Evolutionary conservation across 139 green algal genomes (phyloP), one percentile per base, ranked within the genome.

Genomic region (Auxenochlorella pyrenoidosa): DNA sequence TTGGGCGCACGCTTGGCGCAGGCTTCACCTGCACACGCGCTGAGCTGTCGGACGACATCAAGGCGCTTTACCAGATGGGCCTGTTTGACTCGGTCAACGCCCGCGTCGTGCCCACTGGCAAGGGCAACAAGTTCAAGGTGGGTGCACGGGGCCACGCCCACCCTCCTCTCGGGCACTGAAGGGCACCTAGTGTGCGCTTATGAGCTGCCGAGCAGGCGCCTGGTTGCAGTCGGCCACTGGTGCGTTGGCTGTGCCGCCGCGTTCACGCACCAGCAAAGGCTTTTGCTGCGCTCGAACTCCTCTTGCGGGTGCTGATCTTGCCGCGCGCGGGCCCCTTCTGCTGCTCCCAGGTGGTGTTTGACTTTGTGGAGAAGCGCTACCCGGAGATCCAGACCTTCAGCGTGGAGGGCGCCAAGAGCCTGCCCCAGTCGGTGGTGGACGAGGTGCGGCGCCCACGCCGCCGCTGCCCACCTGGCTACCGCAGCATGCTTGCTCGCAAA

Each of bases 31-130:
- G 86, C 89, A 90, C 73, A 15, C 87, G 88, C 10, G 41, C 58
- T 16, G 87, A 93, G 59, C 85, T 95, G 40, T 81, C 70, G 2
- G 63, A 93, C 41, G 93, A 95, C 75, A 85, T 95, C 32, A 88
- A 89, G 54, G 34, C 75, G 26, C 91, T 95, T 5, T 87, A 93
- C n/a, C 38, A 89, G 43, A 91, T 89, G 24, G 92, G 92, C 3
- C 91, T 96, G 65, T 97, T 96, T 82, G 89, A 94, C 36, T 91
- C 91, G 41, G 93, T 97, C 68, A 91, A 95, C 63, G 93, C 89
- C 1, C 86, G 91, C 15, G 94, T 96, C 44, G 71, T 86, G 80
- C 93, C 93, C 54, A 60, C 34, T 30, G 86, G 86, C 41, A 93
- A 93, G 75, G 80, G 87, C 75, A 88, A 89, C 82, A 88, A 91